A percentile compares a stretch with the other conserved stretches of the same genome.
phyloP scores from a whole-genome alignment of 2,329 filamentous ascomycete species.

The Calonectria naviculata region DNA sequence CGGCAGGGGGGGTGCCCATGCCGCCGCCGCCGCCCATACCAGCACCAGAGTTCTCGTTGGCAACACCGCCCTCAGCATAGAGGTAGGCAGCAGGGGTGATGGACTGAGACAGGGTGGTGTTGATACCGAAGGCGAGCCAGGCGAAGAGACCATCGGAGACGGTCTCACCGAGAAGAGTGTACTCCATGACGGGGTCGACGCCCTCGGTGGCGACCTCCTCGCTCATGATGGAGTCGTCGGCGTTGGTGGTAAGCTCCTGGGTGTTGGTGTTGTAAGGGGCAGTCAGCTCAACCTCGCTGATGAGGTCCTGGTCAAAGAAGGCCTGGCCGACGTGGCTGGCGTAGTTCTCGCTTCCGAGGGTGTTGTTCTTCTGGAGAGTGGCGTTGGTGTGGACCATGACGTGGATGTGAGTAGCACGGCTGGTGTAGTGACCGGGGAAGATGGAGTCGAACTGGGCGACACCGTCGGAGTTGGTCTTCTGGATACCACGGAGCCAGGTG shows the following conservation, averaged over 20 bases:
- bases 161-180: slow-evolving; percentile 65
- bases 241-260: slow-evolving; percentile 61
- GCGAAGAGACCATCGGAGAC: slow-evolving; percentile 63
- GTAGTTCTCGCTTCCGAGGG: slow-evolving; percentile 47
- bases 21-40: slow-evolving; percentile 8
- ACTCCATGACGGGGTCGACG: slow-evolving; percentile 69
- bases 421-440: slow-evolving; percentile 58
- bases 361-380: slow-evolving; percentile 46
- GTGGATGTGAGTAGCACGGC: slow-evolving; percentile 61
- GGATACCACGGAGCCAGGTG: slow-evolving; percentile 51
- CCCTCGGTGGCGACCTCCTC: slow-evolving; percentile 57
- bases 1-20: slow-evolving; percentile 18
- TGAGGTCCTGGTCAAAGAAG: slow-evolving; percentile 71
- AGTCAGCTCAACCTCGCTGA: slow-evolving; percentile 59
- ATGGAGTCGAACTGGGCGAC: slow-evolving; percentile 56
- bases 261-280: slow-evolving; percentile 61
- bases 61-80: slow-evolving; percentile 36
- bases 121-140: slow-evolving; percentile 66
- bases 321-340: slow-evolving; percentile 73
- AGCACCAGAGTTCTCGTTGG: slow-evolving; percentile 30
- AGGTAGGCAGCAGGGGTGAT: slow-evolving; percentile 31
- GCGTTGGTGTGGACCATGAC: slow-evolving; percentile 52
- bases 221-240: slow-evolving; percentile 60
- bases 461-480: slow-evolving; percentile 53
- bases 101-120: slow-evolving; percentile 42